Evolutionary conservation across 148 eudicot species (phyloP).

Genomic region (Amaranthus cruentus): DNA sequence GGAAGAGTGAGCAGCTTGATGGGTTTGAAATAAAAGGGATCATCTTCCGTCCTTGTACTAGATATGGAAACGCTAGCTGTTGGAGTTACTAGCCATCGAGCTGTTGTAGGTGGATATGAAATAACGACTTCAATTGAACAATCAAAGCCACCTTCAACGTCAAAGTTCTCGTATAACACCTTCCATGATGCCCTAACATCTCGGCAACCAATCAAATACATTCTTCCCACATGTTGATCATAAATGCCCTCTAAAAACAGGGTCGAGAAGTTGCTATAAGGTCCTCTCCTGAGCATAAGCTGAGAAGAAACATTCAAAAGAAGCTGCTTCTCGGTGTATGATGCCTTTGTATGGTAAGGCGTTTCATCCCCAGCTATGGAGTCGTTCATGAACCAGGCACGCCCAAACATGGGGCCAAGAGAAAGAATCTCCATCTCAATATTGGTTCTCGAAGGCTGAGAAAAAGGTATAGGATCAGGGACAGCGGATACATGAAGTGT

Average conservation of each 20-base stretch:
- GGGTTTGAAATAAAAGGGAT: conserved; percentile 61
- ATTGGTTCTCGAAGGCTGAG: conserved; percentile 34
- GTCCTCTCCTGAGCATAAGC: conserved; percentile 33
- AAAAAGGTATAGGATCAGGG: conserved; percentile 42
- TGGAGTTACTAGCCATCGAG: conserved; percentile 76
- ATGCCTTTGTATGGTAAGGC: conserved; percentile 37
- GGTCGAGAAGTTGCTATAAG: conserved; percentile 39
- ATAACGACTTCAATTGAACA: conserved; percentile 62
- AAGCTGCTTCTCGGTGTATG: conserved; percentile 58
- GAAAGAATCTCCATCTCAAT: conserved; percentile 61
- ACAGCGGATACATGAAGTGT: conserved; percentile 57
- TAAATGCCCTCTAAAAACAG: conserved; percentile 85
- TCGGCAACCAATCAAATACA: conserved; percentile 82
- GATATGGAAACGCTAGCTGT: conserved; percentile 58
- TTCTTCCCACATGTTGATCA: conserved; percentile 63
- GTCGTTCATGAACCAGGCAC: conserved; percentile 32
- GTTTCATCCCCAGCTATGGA: conserved; percentile 27
- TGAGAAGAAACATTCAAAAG: conserved; percentile 77
- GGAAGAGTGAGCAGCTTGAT: conserved; percentile 63
- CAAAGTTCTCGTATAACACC: conserved; percentile 50
- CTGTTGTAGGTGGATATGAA: conserved; percentile 74
- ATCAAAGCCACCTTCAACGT: conserved; percentile 70
- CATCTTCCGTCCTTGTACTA: conserved; percentile 71
- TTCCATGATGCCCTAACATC: conserved; percentile 74
- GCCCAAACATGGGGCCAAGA: conserved; percentile 66